Percentiles rank a stretch among this genome's conserved stretches.
Conservation (phyloP, 164 flowering plant genomes). For the Vitis rotundifolia region DNA sequence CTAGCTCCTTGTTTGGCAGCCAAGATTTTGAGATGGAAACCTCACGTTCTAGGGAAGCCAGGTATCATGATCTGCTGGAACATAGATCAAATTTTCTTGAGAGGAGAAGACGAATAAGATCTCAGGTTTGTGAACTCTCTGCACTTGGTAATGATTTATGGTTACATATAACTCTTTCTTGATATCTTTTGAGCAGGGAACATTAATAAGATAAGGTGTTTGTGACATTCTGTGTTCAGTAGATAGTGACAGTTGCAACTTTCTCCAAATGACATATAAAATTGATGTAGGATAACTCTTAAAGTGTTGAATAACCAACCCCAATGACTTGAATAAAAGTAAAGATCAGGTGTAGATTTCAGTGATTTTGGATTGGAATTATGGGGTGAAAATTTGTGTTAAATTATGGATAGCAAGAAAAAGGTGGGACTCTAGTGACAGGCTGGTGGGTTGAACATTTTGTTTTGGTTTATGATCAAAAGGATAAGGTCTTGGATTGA, state of each 20-base stretch:
- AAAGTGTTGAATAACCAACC: no score
- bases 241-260: not conserved
- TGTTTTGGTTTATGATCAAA: no score
- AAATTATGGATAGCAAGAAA: no score
- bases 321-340: no score
- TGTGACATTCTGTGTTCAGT: not conserved
- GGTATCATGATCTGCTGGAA: constrained; percentile 66
- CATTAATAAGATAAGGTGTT: not conserved
- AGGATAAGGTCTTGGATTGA: no score
- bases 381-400: no score
- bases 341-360: no score
- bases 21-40: constrained; percentile 51
- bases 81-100: constrained; percentile 84
- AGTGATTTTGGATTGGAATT: no score
- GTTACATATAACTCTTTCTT: not conserved
- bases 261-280: not conserved
- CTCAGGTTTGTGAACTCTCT: constrained; percentile 65
- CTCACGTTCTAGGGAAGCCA: constrained; percentile 57
- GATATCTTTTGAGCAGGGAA: not conserved
- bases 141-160: not conserved
- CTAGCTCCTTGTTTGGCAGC: constrained; percentile 34
- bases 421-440: no score
- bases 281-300: no score
- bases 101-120: constrained; percentile 88
- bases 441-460: no score